These are phyloP conservation scores for Mediolabrus comicus DNA, from an alignment of 108 stramenopile species.

Conservation along the genomic window DNA sequence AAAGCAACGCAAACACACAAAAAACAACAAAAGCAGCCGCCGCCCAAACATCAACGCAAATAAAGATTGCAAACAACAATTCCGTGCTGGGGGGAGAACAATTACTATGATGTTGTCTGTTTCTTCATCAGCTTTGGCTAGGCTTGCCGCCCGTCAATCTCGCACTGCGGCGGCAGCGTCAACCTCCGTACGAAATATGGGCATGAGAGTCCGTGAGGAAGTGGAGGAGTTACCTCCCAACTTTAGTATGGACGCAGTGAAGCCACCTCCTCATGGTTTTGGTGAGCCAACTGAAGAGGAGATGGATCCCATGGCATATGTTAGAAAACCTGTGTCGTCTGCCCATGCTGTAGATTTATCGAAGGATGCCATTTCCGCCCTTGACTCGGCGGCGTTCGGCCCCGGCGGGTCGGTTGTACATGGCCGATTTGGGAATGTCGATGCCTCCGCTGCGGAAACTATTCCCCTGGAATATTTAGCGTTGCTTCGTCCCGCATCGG, in stretches of 20 bases:
- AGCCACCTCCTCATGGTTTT: slow-evolving; percentile 32
- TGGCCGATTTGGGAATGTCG: slow-evolving; percentile 69
- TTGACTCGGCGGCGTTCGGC: slow-evolving; percentile 71
- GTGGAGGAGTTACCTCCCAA: slow-evolving; percentile 35
- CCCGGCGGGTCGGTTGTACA: slow-evolving; percentile 70
- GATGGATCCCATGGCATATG: slow-evolving; percentile 51
- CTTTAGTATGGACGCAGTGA: slow-evolving; percentile 32
- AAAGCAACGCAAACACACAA: too few species aligned
- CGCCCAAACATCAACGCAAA: background rate
- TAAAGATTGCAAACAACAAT: background rate
- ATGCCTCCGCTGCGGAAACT: slow-evolving; percentile 36
- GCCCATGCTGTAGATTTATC: slow-evolving; percentile 72
- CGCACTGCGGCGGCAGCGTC: background rate
- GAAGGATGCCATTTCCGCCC: slow-evolving; percentile 39
- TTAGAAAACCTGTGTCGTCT: slow-evolving; percentile 67
- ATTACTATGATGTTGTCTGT: slow-evolving; percentile 14
- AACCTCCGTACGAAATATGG: slow-evolving; percentile 14
- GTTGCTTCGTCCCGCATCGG: slow-evolving; percentile 76
- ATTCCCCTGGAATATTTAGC: slow-evolving; percentile 85
- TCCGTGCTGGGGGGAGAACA: background rate
- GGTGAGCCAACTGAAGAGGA: slow-evolving; percentile 9
- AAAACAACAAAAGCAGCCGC: background rate
- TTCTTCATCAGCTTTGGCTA: slow-evolving; percentile 19
- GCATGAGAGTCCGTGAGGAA: slow-evolving; percentile 24
- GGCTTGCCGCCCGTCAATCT: slow-evolving; percentile 20